Base-by-base conservation (phyloP, 768 basidiomycete species). In the Collybiopsis confluens region DNA sequence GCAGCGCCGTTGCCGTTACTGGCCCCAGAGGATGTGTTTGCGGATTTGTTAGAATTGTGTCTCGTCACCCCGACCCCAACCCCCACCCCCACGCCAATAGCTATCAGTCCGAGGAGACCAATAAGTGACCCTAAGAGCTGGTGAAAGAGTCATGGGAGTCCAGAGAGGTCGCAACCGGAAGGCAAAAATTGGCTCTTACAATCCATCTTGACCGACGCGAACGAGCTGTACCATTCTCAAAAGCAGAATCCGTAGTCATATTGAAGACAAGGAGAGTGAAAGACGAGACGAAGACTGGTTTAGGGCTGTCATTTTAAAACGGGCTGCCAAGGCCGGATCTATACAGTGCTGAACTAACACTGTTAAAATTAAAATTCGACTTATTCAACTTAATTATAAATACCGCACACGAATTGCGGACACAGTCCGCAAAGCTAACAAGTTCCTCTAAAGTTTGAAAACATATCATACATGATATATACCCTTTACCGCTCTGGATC, bases 31-130 rank as follows among this genome's bases (percentile, higher is more conserved):
- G 46, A 61, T 41, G 51, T 56, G 13, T 44, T 44, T 57, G 49
- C 59, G 52, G 47, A 59, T 35, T 46, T 44, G 5, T 55, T 60
- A 4, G 66, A 63, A 28, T 61, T 64, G 26, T 66, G 68, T 56
- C 66, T 68, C 5, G 75, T 68, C 16, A 91, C 78, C 15, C 87
- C 83, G 5, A 85, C 72, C 27, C 73, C 78, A 42, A 85, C 75
- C 5, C 78, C 82, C 33, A n/a, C 45, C 23, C 78, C 82, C 33
- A 77, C 74, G 4, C 71, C 80, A 30, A 81, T 75, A 52, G 74
- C 66, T n/a, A 77, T 64, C 28, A 85, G 60, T 0, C 67, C 74
- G 16, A 69, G 52, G 0, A 73, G 36, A 26, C 58, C 63, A 47
- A 83, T 44, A 4, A 69, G 56, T 3, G 74, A 62, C 30, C 80